Evolutionary conservation across 805 yeast genomes (phyloP), one percentile per base, ranked within the genome.

Genomic region (Kluyveromyces starmeri): DNA sequence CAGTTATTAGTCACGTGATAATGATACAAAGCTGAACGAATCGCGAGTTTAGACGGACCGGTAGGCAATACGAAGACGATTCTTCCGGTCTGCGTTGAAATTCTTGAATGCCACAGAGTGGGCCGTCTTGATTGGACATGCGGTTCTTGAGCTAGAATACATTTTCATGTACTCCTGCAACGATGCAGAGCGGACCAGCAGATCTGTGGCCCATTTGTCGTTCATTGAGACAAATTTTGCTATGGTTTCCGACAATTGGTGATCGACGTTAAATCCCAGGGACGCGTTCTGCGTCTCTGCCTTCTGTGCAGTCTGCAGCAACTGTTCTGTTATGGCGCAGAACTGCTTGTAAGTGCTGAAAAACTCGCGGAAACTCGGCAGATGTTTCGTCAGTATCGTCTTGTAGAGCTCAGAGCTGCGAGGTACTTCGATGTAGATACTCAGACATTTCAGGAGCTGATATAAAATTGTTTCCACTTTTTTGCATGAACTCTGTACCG

Each of bases 341-440:
- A 49, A 36, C 14, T 39, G 11, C 25, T 50, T 48, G 31, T 43
- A 47, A 2, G 42, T 35, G 18, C 40, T 34, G 28, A 50, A 52
- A n/a, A 45, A 42, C 5, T 29, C 35, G 10, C 46, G 43, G 26
- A 52, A 52, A 32, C 48, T 43, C 1, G 43, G 27, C 29, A 52
- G 32, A 14, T 45, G 34, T 10, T 37, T 41, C 14, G 42, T 36
- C 20, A 47, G 33, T 8, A 51, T 36, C 8, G 36, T 29, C 25
- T 42, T 43, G 39, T 39, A 50, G 18, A 45, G 40, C 11, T 20
- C 23, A 10, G 43, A 31, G 11, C 38, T 38, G 8, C 34, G 23
- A 6, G 46, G 40, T 10, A 43, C 38, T 22, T 46, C 49, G n/a
- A 46, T 41, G 31, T 43, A 44, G 13, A 37, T 34, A 15, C 50